Evolutionary conservation across 768 basidiomycete genomes (phyloP), one percentile per base, ranked within the genome.

Genomic region (Butyriboletus loyo): DNA sequence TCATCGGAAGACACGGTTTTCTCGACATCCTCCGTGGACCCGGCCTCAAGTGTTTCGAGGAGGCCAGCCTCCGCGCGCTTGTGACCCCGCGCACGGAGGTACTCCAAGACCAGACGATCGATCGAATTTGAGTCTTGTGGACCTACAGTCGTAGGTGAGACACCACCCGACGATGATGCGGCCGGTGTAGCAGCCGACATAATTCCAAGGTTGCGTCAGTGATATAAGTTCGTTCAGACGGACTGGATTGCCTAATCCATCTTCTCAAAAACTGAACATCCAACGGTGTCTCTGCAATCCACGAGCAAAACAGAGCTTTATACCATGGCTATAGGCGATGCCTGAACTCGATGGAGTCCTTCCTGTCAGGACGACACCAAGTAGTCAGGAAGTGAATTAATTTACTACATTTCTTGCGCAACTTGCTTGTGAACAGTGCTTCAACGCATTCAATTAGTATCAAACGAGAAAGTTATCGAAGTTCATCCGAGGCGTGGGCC

Each of bases 1-100:
- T 71, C 87, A 72, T 67, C 86, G 67, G 61, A 75, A 13, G 76
- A 72, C 35, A 77, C 40, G 4, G 73, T 67, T 52, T 74, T 75
- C 45, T 65, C 69, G 46, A 67, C 60, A 44, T 73, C 77, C 8
- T 75, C 66, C 19, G 68, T 46, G 30, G 60, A 34, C 8, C 60
- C 65, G 19, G 57, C 55, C 10, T 76, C 70, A 11, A 80, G 51
- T 1, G 67, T 54, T 32, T 79, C 78, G n/a, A 68, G 60, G 45
- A 81, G 64, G 22, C 68, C 69, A 39, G 75, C 60, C 57, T 79
- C 80, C 14, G 77, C 76, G 37, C 64, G 60, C 54, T 71, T 73
- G 61, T 78, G 70, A n/a, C 79, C 79, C 41, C 77, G 65, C 22
- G 70, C 30, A 34, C 76, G 77, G 45, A 80, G 70, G 56, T 81